These are phyloP conservation scores for Yamadazyma endophytica DNA, from an alignment of 805 yeast genomes.

Conservation along the genomic window DNA sequence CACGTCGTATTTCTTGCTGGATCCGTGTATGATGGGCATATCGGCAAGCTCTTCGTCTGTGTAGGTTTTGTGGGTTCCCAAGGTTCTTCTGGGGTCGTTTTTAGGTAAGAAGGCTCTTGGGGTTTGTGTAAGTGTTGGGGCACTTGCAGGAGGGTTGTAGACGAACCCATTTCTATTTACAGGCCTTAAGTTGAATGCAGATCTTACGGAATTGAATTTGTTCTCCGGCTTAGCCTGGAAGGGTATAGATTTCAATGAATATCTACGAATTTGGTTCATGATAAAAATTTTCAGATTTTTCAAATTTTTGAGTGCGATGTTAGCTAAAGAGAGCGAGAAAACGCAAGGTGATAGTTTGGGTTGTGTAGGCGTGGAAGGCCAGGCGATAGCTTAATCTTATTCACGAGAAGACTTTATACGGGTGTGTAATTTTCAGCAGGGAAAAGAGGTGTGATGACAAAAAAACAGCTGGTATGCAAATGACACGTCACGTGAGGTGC, in stretches of 20 bases:
- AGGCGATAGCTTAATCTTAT: too few species aligned
- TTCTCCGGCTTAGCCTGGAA: conserved; percentile 43
- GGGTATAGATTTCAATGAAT: conserved; percentile 17
- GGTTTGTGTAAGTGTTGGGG: conserved; percentile 51
- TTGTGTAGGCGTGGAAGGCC: too few species aligned
- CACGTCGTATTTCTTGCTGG: conserved; percentile 47
- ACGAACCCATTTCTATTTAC: conserved; percentile 54
- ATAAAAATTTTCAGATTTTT: conserved; percentile 7
- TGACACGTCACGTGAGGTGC: too few species aligned
- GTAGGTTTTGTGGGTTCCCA: conserved; percentile 23
- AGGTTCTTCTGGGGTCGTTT: conserved; percentile 51
- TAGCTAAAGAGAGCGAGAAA: too few species aligned
- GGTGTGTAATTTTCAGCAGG: too few species aligned
- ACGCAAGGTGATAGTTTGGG: too few species aligned
- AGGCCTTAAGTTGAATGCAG: conserved; percentile 63
- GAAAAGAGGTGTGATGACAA: too few species aligned
- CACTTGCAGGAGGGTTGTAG: conserved; percentile 56
- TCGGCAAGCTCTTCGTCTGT: conserved; percentile 30
- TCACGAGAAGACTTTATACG: too few species aligned
- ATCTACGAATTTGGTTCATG: conserved; percentile 6
- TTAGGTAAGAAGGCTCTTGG: conserved; percentile 68
- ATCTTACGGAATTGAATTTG: conserved; percentile 55
- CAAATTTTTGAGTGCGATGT: conserved; percentile 2
- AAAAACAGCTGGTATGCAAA: too few species aligned
- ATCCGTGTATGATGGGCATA: conserved; percentile 39